These are phyloP conservation scores for Mimosa pudica DNA, from an alignment of 306 rosid genomes.

Conservation along the genomic window DNA sequence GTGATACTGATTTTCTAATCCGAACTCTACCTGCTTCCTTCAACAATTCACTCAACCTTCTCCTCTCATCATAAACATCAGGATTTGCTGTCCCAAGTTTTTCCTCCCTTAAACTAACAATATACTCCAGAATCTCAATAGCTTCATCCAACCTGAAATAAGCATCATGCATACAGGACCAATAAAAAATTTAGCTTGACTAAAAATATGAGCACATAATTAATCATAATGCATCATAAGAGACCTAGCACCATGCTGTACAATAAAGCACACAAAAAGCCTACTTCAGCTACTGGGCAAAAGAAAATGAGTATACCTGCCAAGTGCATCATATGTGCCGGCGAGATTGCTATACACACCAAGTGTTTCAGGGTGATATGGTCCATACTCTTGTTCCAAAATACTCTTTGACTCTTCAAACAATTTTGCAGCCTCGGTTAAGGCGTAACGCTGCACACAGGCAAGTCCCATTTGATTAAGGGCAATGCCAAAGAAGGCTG, in stretches of 20 bases:
- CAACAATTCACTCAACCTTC: conserved; percentile 77
- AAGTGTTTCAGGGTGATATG: conserved; percentile 92
- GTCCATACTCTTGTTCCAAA: conserved; percentile 86
- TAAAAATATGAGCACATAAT: neutral
- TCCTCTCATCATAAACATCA: conserved; percentile 89
- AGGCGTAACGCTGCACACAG: conserved; percentile 75
- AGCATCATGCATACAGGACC: conserved; percentile 10
- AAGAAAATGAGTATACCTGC: conserved; percentile 60
- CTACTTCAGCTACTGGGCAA: neutral
- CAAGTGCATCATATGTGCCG: conserved; percentile 89
- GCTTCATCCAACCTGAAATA: conserved; percentile 86
- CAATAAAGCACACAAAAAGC: neutral
- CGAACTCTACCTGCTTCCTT: conserved; percentile 93
- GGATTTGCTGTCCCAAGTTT: conserved; percentile 98
- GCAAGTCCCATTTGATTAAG: conserved; percentile 97
- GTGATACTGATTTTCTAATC: conserved; percentile 68
- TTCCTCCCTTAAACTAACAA: conserved; percentile 86
- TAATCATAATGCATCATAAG: neutral
- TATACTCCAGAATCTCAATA: conserved; percentile 75
- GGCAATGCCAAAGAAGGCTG: conserved; percentile 88
- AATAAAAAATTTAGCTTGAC: conserved; percentile 1
- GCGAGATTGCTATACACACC: conserved; percentile 96
- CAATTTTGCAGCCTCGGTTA: conserved; percentile 71
- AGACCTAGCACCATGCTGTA: neutral
- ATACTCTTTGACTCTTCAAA: conserved; percentile 86